Evolutionary conservation across 2,329 filamentous ascomycete genomes (phyloP).

Genomic region (Helminthosporium solani): DNA sequence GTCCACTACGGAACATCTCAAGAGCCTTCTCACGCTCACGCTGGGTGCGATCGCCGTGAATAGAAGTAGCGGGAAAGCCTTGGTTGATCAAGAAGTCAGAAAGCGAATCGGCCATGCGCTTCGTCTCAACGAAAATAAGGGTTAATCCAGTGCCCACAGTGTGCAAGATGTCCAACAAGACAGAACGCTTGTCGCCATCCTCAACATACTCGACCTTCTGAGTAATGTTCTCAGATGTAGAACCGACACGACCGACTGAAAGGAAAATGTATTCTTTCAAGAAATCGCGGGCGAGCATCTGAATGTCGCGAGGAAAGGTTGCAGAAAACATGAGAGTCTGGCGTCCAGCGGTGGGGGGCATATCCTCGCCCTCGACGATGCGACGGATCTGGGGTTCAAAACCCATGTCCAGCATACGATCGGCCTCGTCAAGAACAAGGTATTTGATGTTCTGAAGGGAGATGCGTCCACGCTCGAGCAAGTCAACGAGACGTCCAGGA

Average conservation of each 20-base stretch:
- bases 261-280: slow-evolving; percentile 99
- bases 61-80: slow-evolving; percentile 95
- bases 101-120: slow-evolving; percentile 97
- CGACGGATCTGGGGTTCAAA: slow-evolving; percentile 99
- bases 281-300: slow-evolving; percentile 98
- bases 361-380: slow-evolving; percentile 97
- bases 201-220: slow-evolving; percentile 98
- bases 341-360: slow-evolving; percentile 78
- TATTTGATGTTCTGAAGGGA: slow-evolving; percentile 99
- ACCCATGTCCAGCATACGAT: slow-evolving; percentile 99
- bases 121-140: slow-evolving; percentile 98
- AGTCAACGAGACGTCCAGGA: slow-evolving; percentile 92
- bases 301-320: slow-evolving; percentile 98
- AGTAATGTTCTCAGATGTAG: slow-evolving; percentile 99
- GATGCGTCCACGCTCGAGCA: slow-evolving; percentile 98
- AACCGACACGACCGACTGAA: slow-evolving; percentile 96
- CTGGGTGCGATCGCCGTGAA: slow-evolving; percentile 97
- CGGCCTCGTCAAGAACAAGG: slow-evolving; percentile 95
- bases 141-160: slow-evolving; percentile 87
- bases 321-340: slow-evolving; percentile 99
- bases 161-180: slow-evolving; percentile 95
- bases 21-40: slow-evolving; percentile 97
- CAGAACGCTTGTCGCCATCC: slow-evolving; percentile 95
- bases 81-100: slow-evolving; percentile 99
- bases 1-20: slow-evolving; percentile 94